These are phyloP conservation scores for Penicillium salamii DNA, from an alignment of 495 filamentous ascomycete genomes.

Conservation along the genomic window DNA sequence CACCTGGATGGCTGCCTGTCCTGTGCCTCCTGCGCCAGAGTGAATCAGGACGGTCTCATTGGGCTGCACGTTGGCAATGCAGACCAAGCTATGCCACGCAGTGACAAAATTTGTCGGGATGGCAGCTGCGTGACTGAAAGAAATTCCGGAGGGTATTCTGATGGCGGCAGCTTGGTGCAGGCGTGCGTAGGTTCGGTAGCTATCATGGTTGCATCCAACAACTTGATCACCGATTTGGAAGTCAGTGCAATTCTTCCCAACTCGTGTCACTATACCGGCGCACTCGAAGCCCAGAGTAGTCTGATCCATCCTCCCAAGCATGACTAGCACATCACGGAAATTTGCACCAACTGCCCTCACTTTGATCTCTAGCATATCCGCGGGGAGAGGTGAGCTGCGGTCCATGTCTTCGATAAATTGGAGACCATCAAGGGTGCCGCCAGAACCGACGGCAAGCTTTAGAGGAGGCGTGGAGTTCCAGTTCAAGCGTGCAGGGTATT, in stretches of 20 bases:
- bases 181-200: too few relatives aligned
- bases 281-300: neutral
- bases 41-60: conserved; percentile 12
- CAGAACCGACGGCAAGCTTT: too few relatives aligned
- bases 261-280: neutral
- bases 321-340: neutral
- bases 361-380: neutral
- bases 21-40: conserved; percentile 8
- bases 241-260: too few relatives aligned
- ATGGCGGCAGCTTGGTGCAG: too few relatives aligned
- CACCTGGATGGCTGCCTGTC: conserved; percentile 10
- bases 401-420: too few relatives aligned
- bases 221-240: too few relatives aligned
- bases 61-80: neutral
- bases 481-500: too few relatives aligned
- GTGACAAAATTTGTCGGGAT: neutral
- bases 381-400: neutral
- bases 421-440: too few relatives aligned
- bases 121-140: neutral
- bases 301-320: neutral
- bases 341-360: neutral
- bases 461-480: too few relatives aligned
- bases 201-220: too few relatives aligned
- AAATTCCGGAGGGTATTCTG: neutral
- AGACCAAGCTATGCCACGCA: neutral